Conservation (phyloP, 1,284 basidiomycete species). For the Ganoderma leucocontextum region DNA sequence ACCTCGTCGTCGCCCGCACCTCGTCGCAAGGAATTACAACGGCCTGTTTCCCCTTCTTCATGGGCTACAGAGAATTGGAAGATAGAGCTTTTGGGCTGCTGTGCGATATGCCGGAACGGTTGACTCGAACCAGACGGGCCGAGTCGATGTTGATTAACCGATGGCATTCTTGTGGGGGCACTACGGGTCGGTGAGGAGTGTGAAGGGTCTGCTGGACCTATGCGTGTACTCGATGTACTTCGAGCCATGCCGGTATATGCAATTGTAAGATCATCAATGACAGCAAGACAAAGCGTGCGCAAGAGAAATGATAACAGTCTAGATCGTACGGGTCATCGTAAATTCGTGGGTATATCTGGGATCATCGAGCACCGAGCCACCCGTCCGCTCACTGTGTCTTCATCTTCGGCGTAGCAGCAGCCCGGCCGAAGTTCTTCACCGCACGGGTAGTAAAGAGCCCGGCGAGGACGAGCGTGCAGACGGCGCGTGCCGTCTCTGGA, state of each 20-base stretch:
- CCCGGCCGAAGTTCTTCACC: conserved; percentile 60
- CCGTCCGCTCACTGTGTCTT: conserved; percentile 32
- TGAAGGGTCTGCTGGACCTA: background rate
- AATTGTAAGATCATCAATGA: background rate
- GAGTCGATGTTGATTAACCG: too few relatives aligned
- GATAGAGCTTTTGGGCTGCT: background rate
- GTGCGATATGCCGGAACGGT: background rate
- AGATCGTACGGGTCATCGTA: background rate
- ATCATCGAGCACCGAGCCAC: background rate
- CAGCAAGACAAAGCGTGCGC: background rate
- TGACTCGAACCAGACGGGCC: too few relatives aligned
- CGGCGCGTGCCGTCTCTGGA: conserved; percentile 68
- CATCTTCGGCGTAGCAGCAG: conserved; percentile 28
- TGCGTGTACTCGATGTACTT: background rate
- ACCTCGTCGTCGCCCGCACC: too few relatives aligned
- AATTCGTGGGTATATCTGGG: background rate
- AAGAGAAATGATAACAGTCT: background rate
- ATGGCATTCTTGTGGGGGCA: too few relatives aligned
- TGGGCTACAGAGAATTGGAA: too few relatives aligned
- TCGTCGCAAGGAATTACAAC: too few relatives aligned
- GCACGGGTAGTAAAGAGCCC: conserved; percentile 64
- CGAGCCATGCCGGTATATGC: background rate
- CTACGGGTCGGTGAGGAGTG: background rate
- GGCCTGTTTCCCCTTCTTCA: too few relatives aligned
- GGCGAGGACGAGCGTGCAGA: conserved; percentile 69